Evolutionary conservation across 805 yeast genomes (phyloP).

Genomic region (Kuraishia ogatae): DNA sequence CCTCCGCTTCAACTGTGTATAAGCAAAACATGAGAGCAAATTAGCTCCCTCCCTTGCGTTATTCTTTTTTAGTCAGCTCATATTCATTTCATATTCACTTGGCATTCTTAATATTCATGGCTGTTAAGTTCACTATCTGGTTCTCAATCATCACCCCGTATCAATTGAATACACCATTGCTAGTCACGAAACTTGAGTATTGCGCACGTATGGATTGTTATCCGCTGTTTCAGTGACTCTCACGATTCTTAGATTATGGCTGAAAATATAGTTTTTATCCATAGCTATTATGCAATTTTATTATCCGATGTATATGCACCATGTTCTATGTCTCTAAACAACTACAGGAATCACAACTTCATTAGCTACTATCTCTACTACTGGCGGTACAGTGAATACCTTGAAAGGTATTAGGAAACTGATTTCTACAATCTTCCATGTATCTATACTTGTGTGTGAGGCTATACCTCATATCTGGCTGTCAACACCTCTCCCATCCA

Average conservation of each 20-base stretch:
- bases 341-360: background rate
- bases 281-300: background rate
- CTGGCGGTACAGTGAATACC: background rate
- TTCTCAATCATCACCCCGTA: too few species aligned
- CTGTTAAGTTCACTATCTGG: too few species aligned
- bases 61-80: too few species aligned
- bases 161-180: background rate
- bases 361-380: background rate
- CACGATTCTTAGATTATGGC: background rate
- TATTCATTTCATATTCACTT: too few species aligned
- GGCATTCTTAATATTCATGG: too few species aligned
- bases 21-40: too few species aligned
- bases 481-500: slow-evolving; percentile 14
- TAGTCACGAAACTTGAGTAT: background rate
- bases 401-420: too few species aligned
- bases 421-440: background rate
- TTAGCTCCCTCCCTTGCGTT: too few species aligned
- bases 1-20: too few species aligned
- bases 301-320: background rate
- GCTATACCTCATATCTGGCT: slow-evolving; percentile 19
- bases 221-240: background rate
- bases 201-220: background rate
- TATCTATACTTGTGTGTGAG: background rate
- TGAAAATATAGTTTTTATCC: background rate
- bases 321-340: slow-evolving; percentile 1